These are phyloP conservation scores for Verticillium dahliae DNA, from an alignment of 2,329 filamentous ascomycete genomes.

Conservation along the genomic window DNA sequence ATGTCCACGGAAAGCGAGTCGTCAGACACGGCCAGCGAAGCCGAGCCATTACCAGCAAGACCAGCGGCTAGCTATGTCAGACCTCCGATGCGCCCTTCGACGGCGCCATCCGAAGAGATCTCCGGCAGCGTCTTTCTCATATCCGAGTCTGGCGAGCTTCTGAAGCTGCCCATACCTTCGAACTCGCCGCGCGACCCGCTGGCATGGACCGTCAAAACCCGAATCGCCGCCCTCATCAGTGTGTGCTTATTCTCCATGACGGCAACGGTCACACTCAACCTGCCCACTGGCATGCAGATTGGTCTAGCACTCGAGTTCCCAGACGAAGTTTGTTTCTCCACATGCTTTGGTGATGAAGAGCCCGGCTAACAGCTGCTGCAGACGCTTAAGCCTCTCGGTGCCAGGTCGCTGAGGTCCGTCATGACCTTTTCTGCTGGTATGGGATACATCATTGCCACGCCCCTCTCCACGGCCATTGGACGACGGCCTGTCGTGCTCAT, in stretches of 20 bases:
- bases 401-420: neutral
- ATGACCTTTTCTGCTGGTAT: neutral
- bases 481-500: constrained; percentile 25
- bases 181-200: constrained; percentile 20
- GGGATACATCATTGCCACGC: constrained; percentile 25
- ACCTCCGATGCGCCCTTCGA: neutral
- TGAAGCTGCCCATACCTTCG: constrained; percentile 24
- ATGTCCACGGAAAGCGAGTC: too few species aligned
- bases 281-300: neutral
- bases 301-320: neutral
- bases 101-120: constrained; percentile 7
- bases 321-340: neutral
- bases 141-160: constrained; percentile 19
- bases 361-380: neutral
- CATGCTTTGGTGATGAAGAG: neutral
- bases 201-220: constrained; percentile 17
- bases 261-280: neutral
- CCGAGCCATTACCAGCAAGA: too few species aligned
- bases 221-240: constrained; percentile 6
- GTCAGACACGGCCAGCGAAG: too few species aligned
- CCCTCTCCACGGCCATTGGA: constrained; percentile 26
- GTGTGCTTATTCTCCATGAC: neutral
- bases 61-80: neutral
- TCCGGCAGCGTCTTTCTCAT: constrained; percentile 23
- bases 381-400: neutral